These are phyloP conservation scores for Leccinum pachyderme DNA, from an alignment of 1,284 basidiomycete genomes.

Conservation along the genomic window DNA sequence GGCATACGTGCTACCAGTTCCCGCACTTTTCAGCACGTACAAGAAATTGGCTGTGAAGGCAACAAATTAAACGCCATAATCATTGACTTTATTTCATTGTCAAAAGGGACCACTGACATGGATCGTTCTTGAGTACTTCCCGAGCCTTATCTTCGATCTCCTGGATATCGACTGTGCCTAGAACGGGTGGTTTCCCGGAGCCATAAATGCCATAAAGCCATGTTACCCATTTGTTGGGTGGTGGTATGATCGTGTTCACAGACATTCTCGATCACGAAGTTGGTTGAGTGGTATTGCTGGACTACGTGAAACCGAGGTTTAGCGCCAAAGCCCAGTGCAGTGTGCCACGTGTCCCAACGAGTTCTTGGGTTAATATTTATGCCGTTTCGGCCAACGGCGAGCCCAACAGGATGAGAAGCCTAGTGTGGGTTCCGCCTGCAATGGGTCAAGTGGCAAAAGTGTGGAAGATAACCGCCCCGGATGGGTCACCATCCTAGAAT, in stretches of 20 bases:
- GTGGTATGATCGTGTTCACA: slow-evolving; percentile 22
- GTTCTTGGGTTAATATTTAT: background rate
- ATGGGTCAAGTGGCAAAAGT: background rate
- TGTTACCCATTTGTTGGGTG: slow-evolving; percentile 18
- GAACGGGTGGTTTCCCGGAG: slow-evolving; percentile 31
- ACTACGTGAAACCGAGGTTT: background rate
- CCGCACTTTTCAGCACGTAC: slow-evolving; percentile 64
- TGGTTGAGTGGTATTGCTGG: background rate
- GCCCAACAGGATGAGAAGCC: background rate
- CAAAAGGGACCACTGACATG: slow-evolving; percentile 27
- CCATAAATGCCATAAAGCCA: slow-evolving; percentile 26
- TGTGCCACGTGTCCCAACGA: background rate
- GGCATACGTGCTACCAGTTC: slow-evolving; percentile 52
- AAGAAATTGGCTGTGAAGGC: slow-evolving; percentile 51
- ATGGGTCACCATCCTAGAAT: background rate
- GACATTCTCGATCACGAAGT: slow-evolving; percentile 9
- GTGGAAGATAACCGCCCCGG: background rate
- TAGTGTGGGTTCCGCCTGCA: background rate
- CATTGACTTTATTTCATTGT: background rate
- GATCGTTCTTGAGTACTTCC: slow-evolving; percentile 40
- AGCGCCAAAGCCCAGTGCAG: background rate
- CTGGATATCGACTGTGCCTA: slow-evolving; percentile 41
- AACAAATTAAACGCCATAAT: background rate
- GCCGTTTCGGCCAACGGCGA: background rate
- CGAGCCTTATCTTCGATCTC: slow-evolving; percentile 46